A percentile compares a stretch with the other conserved stretches of the same genome.
Conservation (phyloP, 1,284 basidiomycete species). For the Porphyrellus sp. region DNA sequence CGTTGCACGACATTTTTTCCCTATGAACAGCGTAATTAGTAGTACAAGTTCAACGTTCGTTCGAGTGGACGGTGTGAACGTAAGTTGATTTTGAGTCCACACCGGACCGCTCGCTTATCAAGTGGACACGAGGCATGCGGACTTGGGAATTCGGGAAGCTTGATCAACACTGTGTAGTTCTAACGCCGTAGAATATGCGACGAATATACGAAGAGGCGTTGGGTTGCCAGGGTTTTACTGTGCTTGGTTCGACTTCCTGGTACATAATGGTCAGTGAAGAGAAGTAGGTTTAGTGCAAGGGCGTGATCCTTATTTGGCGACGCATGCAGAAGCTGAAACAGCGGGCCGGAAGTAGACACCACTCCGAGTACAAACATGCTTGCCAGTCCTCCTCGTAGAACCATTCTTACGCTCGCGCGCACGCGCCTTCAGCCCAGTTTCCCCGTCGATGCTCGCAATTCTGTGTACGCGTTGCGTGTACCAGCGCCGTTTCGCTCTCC, state of each 20-base stretch:
- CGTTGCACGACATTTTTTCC: slow-evolving; percentile 21
- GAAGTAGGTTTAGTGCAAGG: too few relatives aligned
- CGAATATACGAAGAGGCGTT: too few relatives aligned
- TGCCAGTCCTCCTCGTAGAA: not conserved
- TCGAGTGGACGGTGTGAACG: slow-evolving; percentile 19
- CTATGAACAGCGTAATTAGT: slow-evolving; percentile 9
- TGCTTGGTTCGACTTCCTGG: not conserved
- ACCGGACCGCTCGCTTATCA: slow-evolving; percentile 24
- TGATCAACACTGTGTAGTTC: slow-evolving; percentile 2
- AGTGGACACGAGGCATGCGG: slow-evolving; percentile 15
- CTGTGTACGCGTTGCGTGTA: not conserved
- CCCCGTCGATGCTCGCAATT: not conserved
- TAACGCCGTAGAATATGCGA: not conserved
- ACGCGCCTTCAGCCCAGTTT: not conserved
- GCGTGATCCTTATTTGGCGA: slow-evolving; percentile 20
- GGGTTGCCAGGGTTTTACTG: not conserved
- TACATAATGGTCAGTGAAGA: not conserved
- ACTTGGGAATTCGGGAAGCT: slow-evolving; percentile 10
- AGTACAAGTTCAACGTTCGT: slow-evolving; percentile 26
- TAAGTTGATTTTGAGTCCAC: slow-evolving; percentile 28
- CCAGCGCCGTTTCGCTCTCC: slow-evolving; percentile 1
- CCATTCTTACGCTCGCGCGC: not conserved
- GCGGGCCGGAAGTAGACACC: not conserved
- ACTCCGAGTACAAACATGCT: slow-evolving; percentile 11
- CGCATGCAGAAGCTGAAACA: not conserved